Percentiles rank a stretch among this genome's conserved stretches.
These are phyloP conservation scores for Hypoxylon fragiforme DNA, from an alignment of 495 filamentous ascomycete genomes.

Conservation along the genomic window DNA sequence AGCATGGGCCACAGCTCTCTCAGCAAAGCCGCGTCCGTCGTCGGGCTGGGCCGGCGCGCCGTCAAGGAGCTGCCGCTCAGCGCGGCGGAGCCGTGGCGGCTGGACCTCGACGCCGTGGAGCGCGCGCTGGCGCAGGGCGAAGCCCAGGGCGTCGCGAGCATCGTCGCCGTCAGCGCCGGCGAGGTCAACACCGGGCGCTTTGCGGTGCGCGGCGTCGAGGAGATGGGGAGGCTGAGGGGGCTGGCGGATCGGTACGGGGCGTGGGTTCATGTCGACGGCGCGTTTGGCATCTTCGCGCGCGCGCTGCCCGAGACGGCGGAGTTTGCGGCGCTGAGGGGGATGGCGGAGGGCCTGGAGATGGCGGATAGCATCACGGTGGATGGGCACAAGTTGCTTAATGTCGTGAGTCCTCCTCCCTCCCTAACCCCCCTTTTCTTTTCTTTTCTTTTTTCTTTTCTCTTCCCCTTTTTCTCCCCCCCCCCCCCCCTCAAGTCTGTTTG, in stretches of 20 bases:
- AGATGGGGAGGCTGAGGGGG: constrained; percentile 65
- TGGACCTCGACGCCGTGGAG: constrained; percentile 65
- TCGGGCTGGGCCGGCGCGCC: constrained; percentile 75
- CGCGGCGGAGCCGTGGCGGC: constrained; percentile 59
- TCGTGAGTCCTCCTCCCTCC: no score
- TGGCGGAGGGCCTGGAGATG: constrained; percentile 71
- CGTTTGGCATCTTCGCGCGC: constrained; percentile 85
- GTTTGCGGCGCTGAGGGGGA: constrained; percentile 58
- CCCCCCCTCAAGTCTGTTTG: background rate
- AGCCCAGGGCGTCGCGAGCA: constrained; percentile 61
- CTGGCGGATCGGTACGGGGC: constrained; percentile 74
- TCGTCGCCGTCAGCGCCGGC: constrained; percentile 77
- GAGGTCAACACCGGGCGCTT: constrained; percentile 93
- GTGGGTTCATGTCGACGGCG: constrained; percentile 91
- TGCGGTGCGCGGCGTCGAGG: constrained; percentile 60
- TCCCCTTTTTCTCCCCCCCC: background rate
- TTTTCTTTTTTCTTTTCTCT: background rate
- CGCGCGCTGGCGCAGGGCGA: constrained; percentile 53
- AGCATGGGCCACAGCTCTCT: constrained; percentile 83
- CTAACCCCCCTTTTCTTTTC: background rate
- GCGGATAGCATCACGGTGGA: constrained; percentile 87
- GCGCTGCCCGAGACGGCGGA: constrained; percentile 61
- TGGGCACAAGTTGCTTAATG: constrained; percentile 90
- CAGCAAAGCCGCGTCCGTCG: constrained; percentile 75
- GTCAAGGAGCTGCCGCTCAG: constrained; percentile 62